Base-by-base conservation (phyloP, 2,329 filamentous ascomycete species). In the Cryphonectria parasitica region DNA sequence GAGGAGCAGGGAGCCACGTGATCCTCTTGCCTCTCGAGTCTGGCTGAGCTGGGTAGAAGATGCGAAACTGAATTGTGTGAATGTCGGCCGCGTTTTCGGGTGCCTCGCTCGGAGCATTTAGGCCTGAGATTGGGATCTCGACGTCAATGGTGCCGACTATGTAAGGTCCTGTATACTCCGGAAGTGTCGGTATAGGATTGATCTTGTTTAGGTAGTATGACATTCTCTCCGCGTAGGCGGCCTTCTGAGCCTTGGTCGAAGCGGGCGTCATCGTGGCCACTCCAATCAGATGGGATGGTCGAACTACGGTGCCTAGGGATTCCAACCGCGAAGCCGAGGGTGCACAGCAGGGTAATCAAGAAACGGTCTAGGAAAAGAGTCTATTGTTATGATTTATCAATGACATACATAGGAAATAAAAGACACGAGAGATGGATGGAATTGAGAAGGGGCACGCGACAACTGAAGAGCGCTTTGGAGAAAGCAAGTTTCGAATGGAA, bases 101-200 rank as follows among this genome's bases (percentile, higher is more conserved):
- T 10, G 83, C 79, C 3, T 85, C 82, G 31, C 86, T 83, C 0
- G 90, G 88, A 1, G 87, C 83, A 1, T 85, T 78, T 7, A 91
- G 82, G 64, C 89, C 85, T 39, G 86, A 83, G 13, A 91, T 84
- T 60, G 93, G 92, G 22, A 97, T 88, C 82, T 97, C 94, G 74
- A 95, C 85, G 76, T 97, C 93, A 74, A 93, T 84, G 2, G 91
- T 93, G 73, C 93, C 93, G 71, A 96, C 93, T 75, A 89, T 89
- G 83, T 93, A 90, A 0, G 92, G 91, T 0, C 93, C 94, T 0
- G 90, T 90, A 77, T 94, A 95, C 4, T 89, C 83, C 4, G 93
- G 91, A 70, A 97, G 94, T 1, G 85, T 80, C 0, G 93, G 93
- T 5, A 94, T 83, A 0, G 91, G 91, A 76, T 87, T 93, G 75